Percentiles rank a stretch among this genome's conserved stretches.
Conservation (phyloP, 495 filamentous ascomycete species). For the Podospora pseudocomata region DNA sequence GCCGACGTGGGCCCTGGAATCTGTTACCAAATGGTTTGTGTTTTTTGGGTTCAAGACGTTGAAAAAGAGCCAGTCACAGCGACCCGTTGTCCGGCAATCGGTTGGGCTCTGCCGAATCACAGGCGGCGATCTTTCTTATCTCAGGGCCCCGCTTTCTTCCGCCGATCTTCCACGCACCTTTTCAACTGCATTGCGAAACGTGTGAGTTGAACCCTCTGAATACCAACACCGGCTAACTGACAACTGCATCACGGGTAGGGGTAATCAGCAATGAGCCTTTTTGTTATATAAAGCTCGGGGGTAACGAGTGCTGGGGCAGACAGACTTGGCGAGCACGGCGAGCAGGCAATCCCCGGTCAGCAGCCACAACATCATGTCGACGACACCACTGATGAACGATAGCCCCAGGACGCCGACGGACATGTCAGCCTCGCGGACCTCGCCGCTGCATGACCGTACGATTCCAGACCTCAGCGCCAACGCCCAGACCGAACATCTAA, state of each 20-base stretch:
- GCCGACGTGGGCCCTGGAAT: slow-evolving; percentile 15
- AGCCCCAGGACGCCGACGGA: neutral
- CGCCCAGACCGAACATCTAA: neutral
- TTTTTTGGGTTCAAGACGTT: slow-evolving; percentile 16
- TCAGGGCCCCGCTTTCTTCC: slow-evolving; percentile 13
- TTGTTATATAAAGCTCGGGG: slow-evolving; percentile 9
- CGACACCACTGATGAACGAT: neutral
- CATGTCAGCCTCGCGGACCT: neutral
- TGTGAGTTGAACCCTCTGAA: slow-evolving; percentile 2
- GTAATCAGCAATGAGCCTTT: too few species aligned
- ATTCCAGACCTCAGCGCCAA: neutral
- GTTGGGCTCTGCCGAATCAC: slow-evolving; percentile 15
- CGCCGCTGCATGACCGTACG: neutral
- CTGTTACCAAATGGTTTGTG: slow-evolving; percentile 23
- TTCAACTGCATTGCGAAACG: slow-evolving; percentile 2
- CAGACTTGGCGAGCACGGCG: slow-evolving; percentile 1
- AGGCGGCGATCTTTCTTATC: slow-evolving; percentile 17
- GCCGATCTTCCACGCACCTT: slow-evolving; percentile 18
- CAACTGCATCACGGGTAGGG: neutral
- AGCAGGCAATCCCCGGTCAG: neutral
- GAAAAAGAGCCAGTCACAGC: slow-evolving; percentile 4
- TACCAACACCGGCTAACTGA: neutral
- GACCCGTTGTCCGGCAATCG: neutral
- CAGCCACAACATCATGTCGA: neutral
- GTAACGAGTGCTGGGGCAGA: neutral